Conservation (phyloP, 1,284 basidiomycete genomes). For the Cutaneotrichosporon sp. region DNA sequence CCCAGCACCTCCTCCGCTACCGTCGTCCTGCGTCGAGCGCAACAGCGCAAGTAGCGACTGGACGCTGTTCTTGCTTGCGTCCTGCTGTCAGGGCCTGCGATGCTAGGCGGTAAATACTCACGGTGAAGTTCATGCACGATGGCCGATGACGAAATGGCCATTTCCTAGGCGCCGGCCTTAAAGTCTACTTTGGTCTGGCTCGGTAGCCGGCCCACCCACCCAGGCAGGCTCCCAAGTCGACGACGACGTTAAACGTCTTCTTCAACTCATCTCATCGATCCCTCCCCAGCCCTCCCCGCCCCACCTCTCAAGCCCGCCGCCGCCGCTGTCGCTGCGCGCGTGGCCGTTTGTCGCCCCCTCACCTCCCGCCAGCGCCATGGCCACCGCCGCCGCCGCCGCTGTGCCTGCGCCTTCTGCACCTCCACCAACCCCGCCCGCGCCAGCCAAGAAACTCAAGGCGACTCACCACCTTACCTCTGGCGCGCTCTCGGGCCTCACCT, state of each 20-base stretch:
- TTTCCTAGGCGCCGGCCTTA: too few relatives aligned
- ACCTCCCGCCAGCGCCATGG: neutral
- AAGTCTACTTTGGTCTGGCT: neutral
- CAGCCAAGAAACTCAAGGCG: conserved; percentile 24
- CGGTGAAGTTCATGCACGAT: conserved; percentile 13
- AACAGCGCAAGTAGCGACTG: conserved; percentile 37
- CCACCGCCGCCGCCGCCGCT: neutral
- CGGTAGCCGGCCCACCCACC: neutral
- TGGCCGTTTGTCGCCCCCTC: too few relatives aligned
- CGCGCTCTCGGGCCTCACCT: conserved; percentile 44
- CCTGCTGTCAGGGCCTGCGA: conserved; percentile 9
- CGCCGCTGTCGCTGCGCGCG: neutral
- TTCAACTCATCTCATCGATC: neutral
- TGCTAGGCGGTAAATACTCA: neutral
- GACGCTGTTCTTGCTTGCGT: conserved; percentile 24
- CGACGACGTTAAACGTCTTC: neutral
- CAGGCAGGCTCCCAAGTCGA: neutral
- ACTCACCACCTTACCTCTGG: conserved; percentile 46
- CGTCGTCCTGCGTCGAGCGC: conserved; percentile 29
- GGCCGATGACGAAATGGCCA: conserved; percentile 8
- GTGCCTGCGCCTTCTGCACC: neutral
- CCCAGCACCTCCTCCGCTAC: neutral
- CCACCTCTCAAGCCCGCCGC: neutral
- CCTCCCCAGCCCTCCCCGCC: neutral
- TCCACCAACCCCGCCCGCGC: neutral